Percentiles rank a stretch among this genome's conserved stretches.
These are phyloP conservation scores for Lumnitzera littorea DNA, from an alignment of 345 rosid species.

Conservation along the genomic window DNA sequence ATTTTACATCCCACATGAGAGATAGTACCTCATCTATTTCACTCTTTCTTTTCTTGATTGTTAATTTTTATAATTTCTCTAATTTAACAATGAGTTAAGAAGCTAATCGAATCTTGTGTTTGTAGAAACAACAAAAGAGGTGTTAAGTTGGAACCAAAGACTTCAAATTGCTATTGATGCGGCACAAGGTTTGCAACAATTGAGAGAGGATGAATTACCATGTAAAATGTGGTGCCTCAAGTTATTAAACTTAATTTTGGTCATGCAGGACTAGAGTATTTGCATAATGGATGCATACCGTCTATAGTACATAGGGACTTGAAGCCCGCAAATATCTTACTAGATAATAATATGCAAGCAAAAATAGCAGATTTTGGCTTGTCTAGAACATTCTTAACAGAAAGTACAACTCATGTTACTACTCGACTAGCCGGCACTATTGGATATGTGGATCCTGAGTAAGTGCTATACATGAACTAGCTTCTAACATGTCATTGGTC, in stretches of 20 bases:
- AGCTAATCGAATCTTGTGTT: background rate
- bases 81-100: no score
- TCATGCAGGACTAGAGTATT: conserved; percentile 11
- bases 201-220: background rate
- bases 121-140: conserved; percentile 12
- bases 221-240: background rate
- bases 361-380: conserved; percentile 23
- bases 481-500: no score
- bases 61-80: background rate
- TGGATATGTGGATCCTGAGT: conserved; percentile 3
- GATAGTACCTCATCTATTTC: no score
- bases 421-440: conserved; percentile 28
- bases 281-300: conserved; percentile 26
- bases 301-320: conserved; percentile 23
- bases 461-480: background rate
- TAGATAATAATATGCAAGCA: conserved; percentile 17
- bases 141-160: conserved; percentile 1
- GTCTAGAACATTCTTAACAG: conserved; percentile 14
- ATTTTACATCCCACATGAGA: no score
- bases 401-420: conserved; percentile 18
- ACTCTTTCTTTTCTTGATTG: no score
- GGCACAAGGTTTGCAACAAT: conserved; percentile 33
- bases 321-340: conserved; percentile 18
- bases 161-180: conserved; percentile 6
- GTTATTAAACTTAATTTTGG: background rate